Percentiles rank a stretch among this genome's conserved stretches.
Conservation (phyloP, 2,329 filamentous ascomycete species). For the Emydomyces testavorans region DNA sequence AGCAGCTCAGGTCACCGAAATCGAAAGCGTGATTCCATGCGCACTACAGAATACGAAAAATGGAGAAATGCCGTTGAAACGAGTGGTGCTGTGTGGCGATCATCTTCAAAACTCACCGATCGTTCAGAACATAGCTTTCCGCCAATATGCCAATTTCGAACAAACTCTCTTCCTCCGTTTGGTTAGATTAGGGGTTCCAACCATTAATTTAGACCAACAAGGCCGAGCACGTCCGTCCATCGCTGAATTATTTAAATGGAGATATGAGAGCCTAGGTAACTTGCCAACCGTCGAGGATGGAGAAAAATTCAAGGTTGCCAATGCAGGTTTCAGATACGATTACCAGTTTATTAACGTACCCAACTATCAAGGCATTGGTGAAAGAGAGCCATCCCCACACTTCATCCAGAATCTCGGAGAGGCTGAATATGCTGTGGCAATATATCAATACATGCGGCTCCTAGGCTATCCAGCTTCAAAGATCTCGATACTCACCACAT, state of each 20-base stretch:
- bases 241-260: conserved; percentile 84
- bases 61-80: conserved; percentile 64
- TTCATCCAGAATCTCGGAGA: conserved; percentile 96
- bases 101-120: conserved; percentile 95
- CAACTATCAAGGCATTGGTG: conserved; percentile 82
- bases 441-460: conserved; percentile 95
- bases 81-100: conserved; percentile 86
- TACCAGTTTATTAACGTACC: conserved; percentile 95
- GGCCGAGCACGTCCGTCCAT: conserved; percentile 80
- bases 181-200: conserved; percentile 82
- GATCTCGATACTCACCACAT: conserved; percentile 85
- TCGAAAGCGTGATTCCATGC: conserved; percentile 90
- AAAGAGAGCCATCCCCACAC: conserved; percentile 80
- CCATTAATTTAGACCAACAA: conserved; percentile 82
- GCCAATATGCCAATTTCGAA: conserved; percentile 89
- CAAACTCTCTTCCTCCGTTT: conserved; percentile 90
- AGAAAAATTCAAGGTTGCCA: conserved; percentile 65
- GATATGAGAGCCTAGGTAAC: conserved; percentile 70
- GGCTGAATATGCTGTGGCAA: conserved; percentile 88
- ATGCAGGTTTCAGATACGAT: conserved; percentile 84
- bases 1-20: conserved; percentile 92
- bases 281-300: conserved; percentile 59
- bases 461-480: conserved; percentile 75
- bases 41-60: conserved; percentile 74
- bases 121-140: conserved; percentile 86